phyloP scores from a whole-genome alignment of 164 flowering plant genomes.

The Magnolia sinica region DNA sequence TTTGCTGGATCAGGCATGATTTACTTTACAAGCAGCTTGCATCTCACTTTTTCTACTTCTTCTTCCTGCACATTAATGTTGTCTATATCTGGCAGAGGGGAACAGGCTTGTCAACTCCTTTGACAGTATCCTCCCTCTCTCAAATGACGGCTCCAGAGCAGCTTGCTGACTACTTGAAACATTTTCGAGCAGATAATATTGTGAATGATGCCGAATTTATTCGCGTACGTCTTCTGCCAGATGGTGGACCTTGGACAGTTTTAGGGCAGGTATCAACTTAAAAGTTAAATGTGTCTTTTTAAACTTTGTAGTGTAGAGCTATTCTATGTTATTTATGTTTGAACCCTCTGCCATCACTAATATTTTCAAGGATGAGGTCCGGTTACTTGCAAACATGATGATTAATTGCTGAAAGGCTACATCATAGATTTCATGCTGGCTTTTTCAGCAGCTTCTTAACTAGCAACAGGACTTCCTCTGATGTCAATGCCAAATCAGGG shows the following conservation, averaged over 20 bases:
- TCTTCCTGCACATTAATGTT: background rate
- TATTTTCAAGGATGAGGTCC: background rate
- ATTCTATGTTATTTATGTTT: background rate
- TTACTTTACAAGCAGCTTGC: background rate
- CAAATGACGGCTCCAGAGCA: conserved; percentile 66
- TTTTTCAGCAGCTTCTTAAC: too few relatives aligned
- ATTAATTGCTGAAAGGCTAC: background rate
- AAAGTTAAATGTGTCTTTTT: background rate
- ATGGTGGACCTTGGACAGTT: conserved; percentile 77
- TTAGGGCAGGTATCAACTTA: conserved; percentile 72
- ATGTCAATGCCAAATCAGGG: background rate
- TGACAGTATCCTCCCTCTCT: conserved; percentile 70
- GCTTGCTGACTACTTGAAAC: conserved; percentile 62
- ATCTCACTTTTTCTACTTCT: background rate
- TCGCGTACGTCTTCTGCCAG: conserved; percentile 73
- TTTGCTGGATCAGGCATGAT: conserved; percentile 84
- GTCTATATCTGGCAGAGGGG: conserved; percentile 64
- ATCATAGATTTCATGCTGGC: too few relatives aligned
- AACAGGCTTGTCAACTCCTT: conserved; percentile 91
- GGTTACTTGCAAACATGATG: background rate
- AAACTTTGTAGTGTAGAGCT: background rate
- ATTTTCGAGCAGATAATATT: conserved; percentile 93
- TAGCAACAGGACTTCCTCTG: too few relatives aligned
- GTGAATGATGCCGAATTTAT: conserved; percentile 98
- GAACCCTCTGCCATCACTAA: background rate